Evolutionary conservation across 2,329 filamentous ascomycete genomes (phyloP), one percentile per base, ranked within the genome.

Genomic region (Scopulariopsis brevicaulis): DNA sequence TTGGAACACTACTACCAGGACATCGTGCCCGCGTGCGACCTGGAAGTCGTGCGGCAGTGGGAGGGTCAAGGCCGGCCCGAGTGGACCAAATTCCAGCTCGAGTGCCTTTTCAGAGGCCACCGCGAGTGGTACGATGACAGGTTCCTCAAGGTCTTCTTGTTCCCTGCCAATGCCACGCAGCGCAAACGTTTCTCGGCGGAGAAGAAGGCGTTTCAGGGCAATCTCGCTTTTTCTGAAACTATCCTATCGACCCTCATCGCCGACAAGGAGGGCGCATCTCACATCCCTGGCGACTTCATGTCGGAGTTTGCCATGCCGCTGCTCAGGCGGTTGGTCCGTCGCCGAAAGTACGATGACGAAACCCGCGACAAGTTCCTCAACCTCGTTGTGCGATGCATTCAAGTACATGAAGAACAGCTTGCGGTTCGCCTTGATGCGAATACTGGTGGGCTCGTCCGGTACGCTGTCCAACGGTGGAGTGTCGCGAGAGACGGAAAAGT

Each of bases 1-100:
- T 28, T 67, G 15, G 58, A 52, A 8, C 34, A 28, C 2, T 60
- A 60, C 4, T 67, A 67, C 1, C 65, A 67, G 34, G 53, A 63
- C 28, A 64, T 67, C 2, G 3, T 67, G 3, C 65, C 65, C 6
- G 65, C 62, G 7, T 67, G 65, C 20, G 58, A 52, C 34, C 32
- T 59, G 2, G 60, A 60, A 1, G 46, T 65, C 1, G 53, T 66
- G n/a, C 20, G 62, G 57, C 58, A 59, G 22, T 66, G 62, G 57
- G 64, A 67, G 32, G 46, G 60, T 1, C 20, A 63, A 2, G 52
- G 2, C 51, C 50, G 1, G n/a, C 54, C 1, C 52, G 53, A 4
- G 46, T 50, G 46, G 46, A 4, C 46, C 46, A 24, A 22, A 6
- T 50, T 50, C 46, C 46, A 50, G 46, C 46, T n/a, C 20, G 1